These are phyloP conservation scores for Meyerozyma guilliermondii DNA, from an alignment of 1,139 yeast species.

Conservation along the genomic window DNA sequence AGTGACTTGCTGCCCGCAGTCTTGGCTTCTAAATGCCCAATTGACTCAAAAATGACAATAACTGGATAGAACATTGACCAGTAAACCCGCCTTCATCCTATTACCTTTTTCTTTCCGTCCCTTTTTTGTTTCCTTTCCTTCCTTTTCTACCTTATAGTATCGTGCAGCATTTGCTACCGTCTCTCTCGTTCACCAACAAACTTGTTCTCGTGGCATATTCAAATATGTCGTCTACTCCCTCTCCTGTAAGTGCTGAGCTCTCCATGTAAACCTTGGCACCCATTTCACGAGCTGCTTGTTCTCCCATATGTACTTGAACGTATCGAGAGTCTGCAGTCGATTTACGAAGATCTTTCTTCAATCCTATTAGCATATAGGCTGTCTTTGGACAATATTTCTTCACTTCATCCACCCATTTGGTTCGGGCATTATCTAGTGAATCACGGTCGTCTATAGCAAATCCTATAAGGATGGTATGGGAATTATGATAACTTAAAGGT, in stretches of 20 bases:
- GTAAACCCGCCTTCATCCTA: no score
- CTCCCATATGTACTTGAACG: conserved; percentile 53
- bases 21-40: no score
- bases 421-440: conserved; percentile 60
- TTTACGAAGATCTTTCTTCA: conserved; percentile 61
- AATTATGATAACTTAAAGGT: conserved; percentile 78
- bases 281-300: conserved; percentile 55
- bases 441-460: conserved; percentile 69
- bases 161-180: conserved; percentile 29
- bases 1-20: no score
- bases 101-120: no score
- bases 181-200: conserved; percentile 33
- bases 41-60: no score
- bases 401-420: conserved; percentile 73
- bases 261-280: conserved; percentile 70
- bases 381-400: conserved; percentile 61
- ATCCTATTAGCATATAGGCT: conserved; percentile 62
- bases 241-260: conserved; percentile 75
- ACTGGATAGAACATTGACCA: no score
- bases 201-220: conserved; percentile 73
- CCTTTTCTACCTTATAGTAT: conserved; percentile 13
- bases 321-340: conserved; percentile 26
- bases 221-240: conserved; percentile 77
- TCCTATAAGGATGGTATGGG: conserved; percentile 67
- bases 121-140: no score